These are phyloP conservation scores for Salix viminalis DNA, from an alignment of 345 rosid species.

Conservation along the genomic window DNA sequence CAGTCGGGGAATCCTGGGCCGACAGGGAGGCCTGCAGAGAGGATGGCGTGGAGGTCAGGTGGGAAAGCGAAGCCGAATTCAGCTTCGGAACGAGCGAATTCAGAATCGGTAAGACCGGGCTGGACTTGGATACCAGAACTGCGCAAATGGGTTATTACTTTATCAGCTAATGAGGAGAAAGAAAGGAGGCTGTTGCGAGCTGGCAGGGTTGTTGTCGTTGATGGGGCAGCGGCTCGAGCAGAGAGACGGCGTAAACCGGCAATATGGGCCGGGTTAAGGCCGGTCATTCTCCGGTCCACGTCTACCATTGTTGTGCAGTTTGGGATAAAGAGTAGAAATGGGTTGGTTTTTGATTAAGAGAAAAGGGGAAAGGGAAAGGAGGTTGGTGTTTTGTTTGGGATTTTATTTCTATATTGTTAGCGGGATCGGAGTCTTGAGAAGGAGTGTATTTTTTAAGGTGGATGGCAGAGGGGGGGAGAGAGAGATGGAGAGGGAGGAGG, in stretches of 20 bases:
- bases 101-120: constrained; percentile 72
- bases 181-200: constrained; percentile 67
- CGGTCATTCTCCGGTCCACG: constrained; percentile 92
- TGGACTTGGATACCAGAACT: constrained; percentile 71
- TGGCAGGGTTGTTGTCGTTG: constrained; percentile 35
- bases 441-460: not conserved
- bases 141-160: constrained; percentile 65
- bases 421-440: too few relatives aligned
- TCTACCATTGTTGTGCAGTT: constrained; percentile 60
- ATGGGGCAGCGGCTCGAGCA: constrained; percentile 79
- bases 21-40: constrained; percentile 78
- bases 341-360: not conserved
- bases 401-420: too few relatives aligned
- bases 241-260: constrained; percentile 96
- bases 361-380: not conserved
- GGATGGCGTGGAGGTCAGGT: constrained; percentile 86
- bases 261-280: constrained; percentile 78
- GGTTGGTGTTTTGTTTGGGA: not conserved
- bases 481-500: too few relatives aligned
- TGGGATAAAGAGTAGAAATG: not conserved
- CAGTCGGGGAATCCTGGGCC: constrained; percentile 95
- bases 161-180: constrained; percentile 66
- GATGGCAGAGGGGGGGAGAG: not conserved
- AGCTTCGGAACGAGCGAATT: constrained; percentile 83
- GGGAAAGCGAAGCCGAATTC: constrained; percentile 90